Conservation (phyloP, 2,329 filamentous ascomycete species). For the Trichophyton equinum region DNA sequence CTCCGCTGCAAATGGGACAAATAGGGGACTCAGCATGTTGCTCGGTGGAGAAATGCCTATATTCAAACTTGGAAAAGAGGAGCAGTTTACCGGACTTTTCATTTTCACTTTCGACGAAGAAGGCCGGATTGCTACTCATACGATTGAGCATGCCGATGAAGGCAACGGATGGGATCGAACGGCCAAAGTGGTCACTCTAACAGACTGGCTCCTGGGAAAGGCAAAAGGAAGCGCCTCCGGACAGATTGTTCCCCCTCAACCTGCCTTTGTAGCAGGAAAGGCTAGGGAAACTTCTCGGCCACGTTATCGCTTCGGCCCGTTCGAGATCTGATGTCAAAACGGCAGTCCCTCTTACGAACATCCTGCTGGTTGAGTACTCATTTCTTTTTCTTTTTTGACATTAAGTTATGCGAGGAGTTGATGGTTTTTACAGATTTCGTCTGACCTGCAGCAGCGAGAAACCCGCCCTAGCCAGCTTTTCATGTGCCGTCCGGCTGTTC, state of each 20-base stretch:
- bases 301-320: neutral
- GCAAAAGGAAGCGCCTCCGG: slow-evolving; percentile 43
- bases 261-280: neutral
- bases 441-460: neutral
- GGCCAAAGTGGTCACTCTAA: slow-evolving; percentile 75
- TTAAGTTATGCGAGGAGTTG: neutral
- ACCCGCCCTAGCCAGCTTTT: neutral
- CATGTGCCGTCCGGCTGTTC: neutral
- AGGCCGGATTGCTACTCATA: slow-evolving; percentile 73
- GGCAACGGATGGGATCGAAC: slow-evolving; percentile 72
- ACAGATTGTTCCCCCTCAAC: slow-evolving; percentile 6
- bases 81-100: slow-evolving; percentile 82
- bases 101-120: slow-evolving; percentile 90
- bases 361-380: neutral
- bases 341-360: neutral
- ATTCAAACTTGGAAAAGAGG: slow-evolving; percentile 44
- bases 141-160: slow-evolving; percentile 85
- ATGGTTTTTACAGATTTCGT: neutral
- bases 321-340: neutral
- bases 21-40: slow-evolving; percentile 33
- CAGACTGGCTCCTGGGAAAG: slow-evolving; percentile 84
- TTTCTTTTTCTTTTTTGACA: neutral
- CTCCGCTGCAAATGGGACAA: slow-evolving; percentile 23
- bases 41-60: slow-evolving; percentile 42
- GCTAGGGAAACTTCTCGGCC: neutral